These are phyloP conservation scores for Debaryomyces sp. DNA, from an alignment of 1,139 yeast genomes.

Conservation along the genomic window DNA sequence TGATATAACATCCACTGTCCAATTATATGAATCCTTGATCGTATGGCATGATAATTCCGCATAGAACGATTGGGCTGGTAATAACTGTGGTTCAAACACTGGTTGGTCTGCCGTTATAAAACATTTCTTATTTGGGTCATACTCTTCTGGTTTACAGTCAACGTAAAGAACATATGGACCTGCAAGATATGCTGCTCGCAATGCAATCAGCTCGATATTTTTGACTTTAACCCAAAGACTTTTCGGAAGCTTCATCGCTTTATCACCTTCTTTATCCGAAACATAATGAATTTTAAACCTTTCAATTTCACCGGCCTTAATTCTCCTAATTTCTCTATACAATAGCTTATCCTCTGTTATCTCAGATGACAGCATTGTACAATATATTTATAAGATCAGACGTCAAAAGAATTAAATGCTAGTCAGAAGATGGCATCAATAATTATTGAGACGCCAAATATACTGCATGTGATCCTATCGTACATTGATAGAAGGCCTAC, in stretches of 20 bases:
- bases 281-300: conserved; percentile 38
- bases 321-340: conserved; percentile 34
- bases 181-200: conserved; percentile 84
- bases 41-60: conserved; percentile 47
- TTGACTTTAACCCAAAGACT: conserved; percentile 64
- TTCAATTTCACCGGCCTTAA: conserved; percentile 43
- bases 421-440: not conserved
- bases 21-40: conserved; percentile 49
- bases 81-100: conserved; percentile 64
- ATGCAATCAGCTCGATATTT: conserved; percentile 72
- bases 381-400: not conserved
- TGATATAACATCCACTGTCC: conserved; percentile 86
- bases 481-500: not conserved
- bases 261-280: conserved; percentile 25
- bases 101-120: conserved; percentile 72
- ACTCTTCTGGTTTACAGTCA: conserved; percentile 72
- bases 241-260: conserved; percentile 22
- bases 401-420: not conserved
- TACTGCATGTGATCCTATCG: not conserved
- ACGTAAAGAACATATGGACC: conserved; percentile 92
- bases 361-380: not conserved
- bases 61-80: conserved; percentile 64
- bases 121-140: conserved; percentile 53
- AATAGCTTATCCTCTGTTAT: conserved; percentile 25
- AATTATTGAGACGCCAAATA: not conserved